A percentile compares a stretch with the other conserved stretches of the same genome.
phyloP scores from a whole-genome alignment of 441 rosid genomes.

The Jatropha multifida region DNA sequence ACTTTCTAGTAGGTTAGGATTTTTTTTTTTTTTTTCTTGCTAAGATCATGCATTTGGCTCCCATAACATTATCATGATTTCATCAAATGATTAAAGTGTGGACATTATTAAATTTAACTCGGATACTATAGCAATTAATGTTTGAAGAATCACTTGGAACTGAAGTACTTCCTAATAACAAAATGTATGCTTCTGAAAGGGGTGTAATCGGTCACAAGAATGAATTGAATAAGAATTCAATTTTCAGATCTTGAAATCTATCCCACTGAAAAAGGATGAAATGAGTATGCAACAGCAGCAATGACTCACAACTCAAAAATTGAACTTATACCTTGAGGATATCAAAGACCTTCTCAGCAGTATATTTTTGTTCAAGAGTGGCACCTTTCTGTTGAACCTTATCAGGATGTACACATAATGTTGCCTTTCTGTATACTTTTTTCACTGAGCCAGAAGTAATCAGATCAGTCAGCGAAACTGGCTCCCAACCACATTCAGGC shows the following conservation, averaged over 20 bases:
- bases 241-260: neutral
- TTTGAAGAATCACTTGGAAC: neutral
- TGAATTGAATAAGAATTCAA: neutral
- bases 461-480: slow-evolving; percentile 80
- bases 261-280: neutral
- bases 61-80: neutral
- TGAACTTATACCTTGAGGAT: slow-evolving; percentile 71
- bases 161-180: neutral
- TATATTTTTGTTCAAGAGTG: slow-evolving; percentile 80
- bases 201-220: neutral
- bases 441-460: slow-evolving; percentile 75
- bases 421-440: slow-evolving; percentile 85
- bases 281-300: neutral
- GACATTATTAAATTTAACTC: neutral
- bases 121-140: neutral
- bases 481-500: slow-evolving; percentile 87
- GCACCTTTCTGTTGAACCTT: slow-evolving; percentile 99
- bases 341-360: slow-evolving; percentile 95
- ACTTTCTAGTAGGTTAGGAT: neutral
- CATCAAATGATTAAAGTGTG: neutral
- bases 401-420: slow-evolving; percentile 84
- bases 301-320: neutral
- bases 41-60: neutral
- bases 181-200: neutral
- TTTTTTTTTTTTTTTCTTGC: neutral